Conservation (phyloP, 257 asterid genomes). For the Rehmannia glutinosa region DNA sequence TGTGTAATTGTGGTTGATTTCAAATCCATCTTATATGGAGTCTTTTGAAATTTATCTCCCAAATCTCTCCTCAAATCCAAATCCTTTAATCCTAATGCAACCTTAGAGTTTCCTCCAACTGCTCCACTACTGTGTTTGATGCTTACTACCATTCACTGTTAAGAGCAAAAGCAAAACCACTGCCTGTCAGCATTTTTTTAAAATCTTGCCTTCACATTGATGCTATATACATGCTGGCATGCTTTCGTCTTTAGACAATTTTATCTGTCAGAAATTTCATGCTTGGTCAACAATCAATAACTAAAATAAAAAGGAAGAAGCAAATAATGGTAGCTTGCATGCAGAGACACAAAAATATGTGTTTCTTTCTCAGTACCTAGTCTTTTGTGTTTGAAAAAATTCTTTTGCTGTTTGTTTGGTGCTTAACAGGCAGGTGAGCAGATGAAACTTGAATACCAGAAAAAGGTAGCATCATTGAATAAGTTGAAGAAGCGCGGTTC, state of each 20-base stretch:
- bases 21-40: no score
- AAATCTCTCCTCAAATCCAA: no score
- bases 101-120: no score
- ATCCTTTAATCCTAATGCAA: no score
- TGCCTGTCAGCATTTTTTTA: no score
- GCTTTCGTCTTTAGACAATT: background rate
- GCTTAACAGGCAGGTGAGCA: slow-evolving; percentile 80
- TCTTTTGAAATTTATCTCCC: no score
- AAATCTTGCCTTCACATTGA: background rate
- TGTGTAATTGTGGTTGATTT: no score
- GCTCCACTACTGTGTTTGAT: background rate
- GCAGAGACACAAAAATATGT: background rate
- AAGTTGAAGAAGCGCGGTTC: slow-evolving; percentile 80
- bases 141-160: background rate
- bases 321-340: background rate
- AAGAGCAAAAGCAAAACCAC: no score
- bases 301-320: background rate
- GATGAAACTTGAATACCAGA: slow-evolving; percentile 90
- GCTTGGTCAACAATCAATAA: background rate
- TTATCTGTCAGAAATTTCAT: no score
- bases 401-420: slow-evolving; percentile 15
- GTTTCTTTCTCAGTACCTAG: background rate
- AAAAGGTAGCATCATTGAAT: slow-evolving; percentile 69
- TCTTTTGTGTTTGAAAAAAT: slow-evolving; percentile 5
- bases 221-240: background rate